Conservation (phyloP, 768 basidiomycete species). For the Naganishia vishniacii region DNA sequence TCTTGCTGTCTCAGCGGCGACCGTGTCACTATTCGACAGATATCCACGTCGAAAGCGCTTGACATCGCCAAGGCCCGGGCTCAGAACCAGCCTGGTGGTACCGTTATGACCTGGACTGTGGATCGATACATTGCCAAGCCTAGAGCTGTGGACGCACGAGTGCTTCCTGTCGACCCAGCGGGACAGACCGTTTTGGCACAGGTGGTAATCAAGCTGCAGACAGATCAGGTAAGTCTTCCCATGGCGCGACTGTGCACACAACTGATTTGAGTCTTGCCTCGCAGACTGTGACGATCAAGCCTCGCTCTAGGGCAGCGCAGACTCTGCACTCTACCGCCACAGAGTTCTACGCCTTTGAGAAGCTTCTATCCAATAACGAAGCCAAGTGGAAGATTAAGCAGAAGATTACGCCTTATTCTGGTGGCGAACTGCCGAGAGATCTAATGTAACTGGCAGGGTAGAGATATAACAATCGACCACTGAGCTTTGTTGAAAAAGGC, state of each 20-base stretch:
- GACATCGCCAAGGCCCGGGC: constrained; percentile 12
- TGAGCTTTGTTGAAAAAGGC: too few relatives aligned
- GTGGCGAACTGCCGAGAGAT: constrained; percentile 10
- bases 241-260: neutral
- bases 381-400: constrained; percentile 18
- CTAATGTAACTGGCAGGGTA: neutral
- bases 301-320: constrained; percentile 7
- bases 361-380: constrained; percentile 5
- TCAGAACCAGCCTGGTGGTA: constrained; percentile 8
- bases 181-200: constrained; percentile 15
- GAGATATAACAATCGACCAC: too few relatives aligned
- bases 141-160: constrained; percentile 12
- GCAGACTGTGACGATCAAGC: constrained; percentile 16
- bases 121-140: constrained; percentile 12
- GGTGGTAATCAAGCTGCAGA: constrained; percentile 8
- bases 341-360: constrained; percentile 16
- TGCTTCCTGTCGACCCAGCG: constrained; percentile 3
- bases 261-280: neutral
- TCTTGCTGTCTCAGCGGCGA: neutral
- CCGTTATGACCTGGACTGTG: constrained; percentile 9
- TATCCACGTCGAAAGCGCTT: constrained; percentile 3
- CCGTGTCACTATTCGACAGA: constrained; percentile 1
- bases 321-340: constrained; percentile 10
- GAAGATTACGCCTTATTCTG: neutral
- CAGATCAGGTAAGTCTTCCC: constrained; percentile 4